These are phyloP conservation scores for Hygrophorus pudorinus DNA, from an alignment of 768 basidiomycete species.

Conservation along the genomic window DNA sequence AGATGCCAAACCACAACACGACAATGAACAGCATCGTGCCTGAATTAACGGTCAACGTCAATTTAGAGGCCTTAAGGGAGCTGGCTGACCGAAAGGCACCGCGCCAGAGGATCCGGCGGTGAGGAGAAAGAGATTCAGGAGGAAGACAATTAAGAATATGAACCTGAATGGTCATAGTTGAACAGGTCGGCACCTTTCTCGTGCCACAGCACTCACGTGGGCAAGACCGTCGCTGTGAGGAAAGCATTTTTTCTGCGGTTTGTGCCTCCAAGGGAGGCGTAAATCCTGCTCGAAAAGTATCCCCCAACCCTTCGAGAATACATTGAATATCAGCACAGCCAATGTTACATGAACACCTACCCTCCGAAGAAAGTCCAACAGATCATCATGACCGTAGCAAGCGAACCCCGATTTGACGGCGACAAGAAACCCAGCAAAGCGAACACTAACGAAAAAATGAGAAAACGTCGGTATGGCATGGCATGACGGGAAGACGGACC, in stretches of 20 bases:
- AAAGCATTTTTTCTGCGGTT: slow-evolving; percentile 77
- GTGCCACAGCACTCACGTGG: slow-evolving; percentile 47
- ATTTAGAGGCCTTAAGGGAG: too few species aligned
- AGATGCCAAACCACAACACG: slow-evolving; percentile 88
- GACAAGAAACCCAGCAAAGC: slow-evolving; percentile 89
- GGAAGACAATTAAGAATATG: slow-evolving; percentile 77
- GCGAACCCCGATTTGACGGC: slow-evolving; percentile 89
- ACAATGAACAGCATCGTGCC: slow-evolving; percentile 81
- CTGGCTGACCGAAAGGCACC: slow-evolving; percentile 74
- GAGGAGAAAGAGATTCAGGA: slow-evolving; percentile 87
- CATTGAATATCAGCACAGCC: neutral
- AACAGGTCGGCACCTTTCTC: neutral
- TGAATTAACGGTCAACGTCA: slow-evolving; percentile 15
- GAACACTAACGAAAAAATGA: slow-evolving; percentile 47
- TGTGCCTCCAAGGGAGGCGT: slow-evolving; percentile 68
- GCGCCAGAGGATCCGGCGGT: slow-evolving; percentile 85
- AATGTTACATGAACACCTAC: slow-evolving; percentile 26
- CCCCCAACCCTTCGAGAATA: slow-evolving; percentile 59
- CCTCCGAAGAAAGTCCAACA: slow-evolving; percentile 92
- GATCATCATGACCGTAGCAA: slow-evolving; percentile 90
- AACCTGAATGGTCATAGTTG: slow-evolving; percentile 32
- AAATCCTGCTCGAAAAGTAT: slow-evolving; percentile 78
- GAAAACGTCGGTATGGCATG: neutral
- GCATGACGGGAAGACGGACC: slow-evolving; percentile 27
- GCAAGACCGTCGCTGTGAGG: slow-evolving; percentile 79